A percentile compares a stretch with the other conserved stretches of the same genome.
These are phyloP conservation scores for Apiospora kogelbergensis DNA, from an alignment of 2,329 filamentous ascomycete genomes.

Conservation along the genomic window DNA sequence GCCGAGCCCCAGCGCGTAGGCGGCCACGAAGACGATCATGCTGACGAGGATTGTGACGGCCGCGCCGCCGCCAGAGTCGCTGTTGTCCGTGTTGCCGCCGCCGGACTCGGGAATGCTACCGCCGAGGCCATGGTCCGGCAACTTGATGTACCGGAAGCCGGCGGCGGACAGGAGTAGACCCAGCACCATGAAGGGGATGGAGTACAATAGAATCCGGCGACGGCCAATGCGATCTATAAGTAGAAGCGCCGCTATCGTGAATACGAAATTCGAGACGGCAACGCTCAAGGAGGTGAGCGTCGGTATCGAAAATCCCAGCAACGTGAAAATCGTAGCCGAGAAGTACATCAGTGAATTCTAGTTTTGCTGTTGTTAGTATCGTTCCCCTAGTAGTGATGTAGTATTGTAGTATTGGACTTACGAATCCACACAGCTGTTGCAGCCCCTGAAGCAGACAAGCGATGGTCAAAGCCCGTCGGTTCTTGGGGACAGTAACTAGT, in stretches of 20 bases:
- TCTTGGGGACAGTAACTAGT: slow-evolving; percentile 58
- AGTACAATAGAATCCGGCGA: slow-evolving; percentile 76
- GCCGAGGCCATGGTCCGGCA: slow-evolving; percentile 26
- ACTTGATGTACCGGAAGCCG: slow-evolving; percentile 67
- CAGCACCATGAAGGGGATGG: slow-evolving; percentile 78
- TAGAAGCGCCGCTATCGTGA: slow-evolving; percentile 72
- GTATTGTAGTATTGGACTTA: neutral
- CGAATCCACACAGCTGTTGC: slow-evolving; percentile 84
- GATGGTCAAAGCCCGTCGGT: slow-evolving; percentile 75
- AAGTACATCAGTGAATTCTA: slow-evolving; percentile 89
- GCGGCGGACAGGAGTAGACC: slow-evolving; percentile 71
- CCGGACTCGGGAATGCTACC: neutral
- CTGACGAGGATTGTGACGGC: slow-evolving; percentile 66
- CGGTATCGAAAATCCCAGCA: slow-evolving; percentile 75
- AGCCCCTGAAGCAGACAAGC: slow-evolving; percentile 84
- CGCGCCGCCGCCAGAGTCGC: slow-evolving; percentile 28
- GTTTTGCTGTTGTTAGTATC: slow-evolving; percentile 23
- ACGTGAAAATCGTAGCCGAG: slow-evolving; percentile 76
- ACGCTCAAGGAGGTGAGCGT: slow-evolving; percentile 79
- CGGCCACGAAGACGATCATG: slow-evolving; percentile 80
- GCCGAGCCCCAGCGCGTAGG: slow-evolving; percentile 84
- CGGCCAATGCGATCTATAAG: slow-evolving; percentile 80
- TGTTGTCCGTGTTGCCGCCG: neutral
- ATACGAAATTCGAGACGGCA: slow-evolving; percentile 79
- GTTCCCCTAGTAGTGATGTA: neutral